phyloP scores from a whole-genome alignment of 2,329 filamentous ascomycete genomes.

The Aspergillus japonicus region DNA sequence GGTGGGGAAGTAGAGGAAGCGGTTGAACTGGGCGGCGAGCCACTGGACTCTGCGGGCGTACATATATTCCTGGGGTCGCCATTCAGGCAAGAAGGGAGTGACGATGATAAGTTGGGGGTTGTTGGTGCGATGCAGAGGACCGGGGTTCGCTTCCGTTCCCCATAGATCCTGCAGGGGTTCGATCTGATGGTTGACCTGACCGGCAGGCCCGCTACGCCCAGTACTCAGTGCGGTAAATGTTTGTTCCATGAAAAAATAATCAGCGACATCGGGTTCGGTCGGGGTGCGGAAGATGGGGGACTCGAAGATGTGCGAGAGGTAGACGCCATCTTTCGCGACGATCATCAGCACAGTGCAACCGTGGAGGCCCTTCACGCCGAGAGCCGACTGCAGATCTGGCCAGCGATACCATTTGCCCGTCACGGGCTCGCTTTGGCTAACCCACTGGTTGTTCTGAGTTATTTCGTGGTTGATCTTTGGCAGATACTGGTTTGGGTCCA shows the following conservation, averaged over 20 bases:
- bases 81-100: background rate
- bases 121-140: background rate
- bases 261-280: background rate
- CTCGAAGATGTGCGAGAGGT: conserved; percentile 7
- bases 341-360: conserved; percentile 6
- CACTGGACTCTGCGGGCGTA: background rate
- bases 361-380: conserved; percentile 3
- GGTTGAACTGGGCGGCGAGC: background rate
- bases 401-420: conserved; percentile 2
- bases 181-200: background rate
- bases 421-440: background rate
- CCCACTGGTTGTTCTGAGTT: background rate
- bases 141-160: background rate
- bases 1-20: background rate
- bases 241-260: background rate
- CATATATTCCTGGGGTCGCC: background rate
- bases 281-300: background rate
- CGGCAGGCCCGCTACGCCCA: background rate
- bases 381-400: background rate
- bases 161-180: background rate
- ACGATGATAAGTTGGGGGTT: background rate
- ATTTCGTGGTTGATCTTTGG: background rate
- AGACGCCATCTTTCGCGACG: background rate
- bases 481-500: background rate
- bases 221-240: background rate